Percentiles rank a stretch among this genome's conserved stretches.
These are phyloP conservation scores for Erythrobasidium hasegawianum DNA, from an alignment of 1,284 basidiomycete genomes.

Conservation along the genomic window DNA sequence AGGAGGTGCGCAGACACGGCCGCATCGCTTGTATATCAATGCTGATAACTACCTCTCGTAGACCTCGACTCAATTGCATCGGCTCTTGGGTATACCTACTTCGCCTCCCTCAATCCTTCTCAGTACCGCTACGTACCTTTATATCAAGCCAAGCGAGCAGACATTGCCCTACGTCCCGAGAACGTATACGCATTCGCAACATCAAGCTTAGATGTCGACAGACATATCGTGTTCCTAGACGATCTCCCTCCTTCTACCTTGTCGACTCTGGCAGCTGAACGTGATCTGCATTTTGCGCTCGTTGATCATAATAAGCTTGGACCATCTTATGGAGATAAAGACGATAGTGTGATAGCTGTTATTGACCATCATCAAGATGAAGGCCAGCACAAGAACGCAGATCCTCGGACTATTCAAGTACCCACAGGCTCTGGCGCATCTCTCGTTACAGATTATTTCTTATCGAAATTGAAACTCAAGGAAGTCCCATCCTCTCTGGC, in stretches of 20 bases:
- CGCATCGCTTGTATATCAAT: neutral
- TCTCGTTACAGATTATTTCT: slow-evolving; percentile 62
- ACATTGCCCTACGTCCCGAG: slow-evolving; percentile 77
- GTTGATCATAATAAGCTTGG: slow-evolving; percentile 83
- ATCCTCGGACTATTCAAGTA: slow-evolving; percentile 61
- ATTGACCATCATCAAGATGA: slow-evolving; percentile 96
- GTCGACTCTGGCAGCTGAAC: slow-evolving; percentile 24
- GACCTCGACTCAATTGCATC: slow-evolving; percentile 84
- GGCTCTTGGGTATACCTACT: slow-evolving; percentile 74
- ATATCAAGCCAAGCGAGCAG: slow-evolving; percentile 64
- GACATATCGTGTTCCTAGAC: slow-evolving; percentile 56
- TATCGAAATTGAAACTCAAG: slow-evolving; percentile 47
- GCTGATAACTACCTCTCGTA: slow-evolving; percentile 47
- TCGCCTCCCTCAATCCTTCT: slow-evolving; percentile 47
- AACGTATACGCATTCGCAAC: slow-evolving; percentile 70
- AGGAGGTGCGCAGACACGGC: slow-evolving; percentile 20
- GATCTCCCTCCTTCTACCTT: slow-evolving; percentile 42
- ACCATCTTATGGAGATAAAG: slow-evolving; percentile 54
- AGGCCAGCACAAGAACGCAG: slow-evolving; percentile 59
- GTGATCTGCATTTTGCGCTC: slow-evolving; percentile 64
- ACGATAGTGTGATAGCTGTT: slow-evolving; percentile 62
- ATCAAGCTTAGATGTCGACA: slow-evolving; percentile 56
- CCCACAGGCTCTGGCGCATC: slow-evolving; percentile 73
- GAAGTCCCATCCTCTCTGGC: slow-evolving; percentile 58
- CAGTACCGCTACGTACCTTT: slow-evolving; percentile 57